phyloP scores from a whole-genome alignment of 371 early-diverging fungal genomes.

The Mortierella sp. region DNA sequence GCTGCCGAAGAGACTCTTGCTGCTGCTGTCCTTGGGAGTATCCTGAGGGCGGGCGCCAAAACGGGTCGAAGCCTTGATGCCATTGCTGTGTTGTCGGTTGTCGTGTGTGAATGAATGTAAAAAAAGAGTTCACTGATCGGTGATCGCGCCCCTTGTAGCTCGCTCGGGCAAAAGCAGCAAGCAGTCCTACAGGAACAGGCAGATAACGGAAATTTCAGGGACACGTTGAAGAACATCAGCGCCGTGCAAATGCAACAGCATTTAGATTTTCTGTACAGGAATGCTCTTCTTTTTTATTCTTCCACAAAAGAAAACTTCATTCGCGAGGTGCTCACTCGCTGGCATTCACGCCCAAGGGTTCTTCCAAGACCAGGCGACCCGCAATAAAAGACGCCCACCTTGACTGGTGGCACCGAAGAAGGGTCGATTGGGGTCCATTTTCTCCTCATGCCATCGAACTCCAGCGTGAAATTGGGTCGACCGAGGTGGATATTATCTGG shows the following conservation, averaged over 20 bases:
- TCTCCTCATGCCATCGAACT: slow-evolving; percentile 61
- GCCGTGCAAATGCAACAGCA: slow-evolving; percentile 5
- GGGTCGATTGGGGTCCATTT: slow-evolving; percentile 24
- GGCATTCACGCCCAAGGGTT: slow-evolving; percentile 53
- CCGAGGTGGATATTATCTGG: slow-evolving; percentile 68
- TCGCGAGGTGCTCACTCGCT: slow-evolving; percentile 16
- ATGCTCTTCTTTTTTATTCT: slow-evolving; percentile 16
- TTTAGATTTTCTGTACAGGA: background rate
- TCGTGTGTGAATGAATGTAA: background rate
- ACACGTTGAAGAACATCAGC: background rate
- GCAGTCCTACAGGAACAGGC: slow-evolving; percentile 6
- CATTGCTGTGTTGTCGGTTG: slow-evolving; percentile 18
- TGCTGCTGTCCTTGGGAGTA: slow-evolving; percentile 40
- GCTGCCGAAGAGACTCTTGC: slow-evolving; percentile 18
- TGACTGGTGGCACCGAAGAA: background rate
- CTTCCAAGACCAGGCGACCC: slow-evolving; percentile 67
- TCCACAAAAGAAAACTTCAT: slow-evolving; percentile 34
- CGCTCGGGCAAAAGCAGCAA: background rate
- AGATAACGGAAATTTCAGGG: background rate
- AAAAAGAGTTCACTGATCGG: slow-evolving; percentile 2
- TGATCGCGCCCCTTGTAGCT: background rate
- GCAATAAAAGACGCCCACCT: slow-evolving; percentile 78
- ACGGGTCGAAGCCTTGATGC: slow-evolving; percentile 54
- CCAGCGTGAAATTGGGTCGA: slow-evolving; percentile 64
- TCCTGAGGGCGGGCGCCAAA: slow-evolving; percentile 46